Evolutionary conservation across 768 basidiomycete species (phyloP).

Genomic region (Jaapia argillacea): DNA sequence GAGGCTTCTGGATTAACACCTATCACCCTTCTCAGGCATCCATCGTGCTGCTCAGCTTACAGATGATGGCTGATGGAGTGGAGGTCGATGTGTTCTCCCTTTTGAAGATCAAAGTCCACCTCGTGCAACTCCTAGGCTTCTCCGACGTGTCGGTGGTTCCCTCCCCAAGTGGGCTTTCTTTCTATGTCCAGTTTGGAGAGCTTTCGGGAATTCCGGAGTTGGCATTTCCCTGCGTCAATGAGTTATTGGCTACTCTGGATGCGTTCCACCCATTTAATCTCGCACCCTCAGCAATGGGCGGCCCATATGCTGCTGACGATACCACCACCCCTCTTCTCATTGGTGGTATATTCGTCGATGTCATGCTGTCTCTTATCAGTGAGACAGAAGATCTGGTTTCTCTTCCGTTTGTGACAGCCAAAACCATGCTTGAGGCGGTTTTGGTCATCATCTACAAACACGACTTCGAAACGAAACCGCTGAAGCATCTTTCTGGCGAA

Average conservation of each 20-base stretch:
- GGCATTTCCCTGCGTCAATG: slow-evolving; percentile 46
- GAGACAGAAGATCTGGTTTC: slow-evolving; percentile 31
- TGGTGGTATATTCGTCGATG: slow-evolving; percentile 56
- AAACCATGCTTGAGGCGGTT: slow-evolving; percentile 52
- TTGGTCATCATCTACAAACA: slow-evolving; percentile 66
- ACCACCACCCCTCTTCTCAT: slow-evolving; percentile 35
- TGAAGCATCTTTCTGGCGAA: slow-evolving; percentile 42
- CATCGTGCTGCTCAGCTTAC: slow-evolving; percentile 45
- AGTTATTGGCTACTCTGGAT: slow-evolving; percentile 51
- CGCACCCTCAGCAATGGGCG: slow-evolving; percentile 35
- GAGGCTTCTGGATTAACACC: neutral
- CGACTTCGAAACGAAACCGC: slow-evolving; percentile 46
- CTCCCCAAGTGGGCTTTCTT: slow-evolving; percentile 34
- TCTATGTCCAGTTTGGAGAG: slow-evolving; percentile 45
- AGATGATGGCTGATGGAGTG: slow-evolving; percentile 60
- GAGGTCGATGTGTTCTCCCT: slow-evolving; percentile 38
- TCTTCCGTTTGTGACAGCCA: slow-evolving; percentile 46
- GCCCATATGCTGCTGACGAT: slow-evolving; percentile 28
- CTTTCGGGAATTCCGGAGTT: slow-evolving; percentile 29
- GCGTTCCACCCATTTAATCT: slow-evolving; percentile 39
- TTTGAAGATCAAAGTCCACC: slow-evolving; percentile 46
- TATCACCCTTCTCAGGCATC: slow-evolving; percentile 31
- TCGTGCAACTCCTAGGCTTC: slow-evolving; percentile 47
- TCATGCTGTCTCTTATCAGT: slow-evolving; percentile 40
- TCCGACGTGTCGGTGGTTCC: slow-evolving; percentile 35